phyloP scores from a whole-genome alignment of 1,139 yeast species.

The Candida sojae region DNA sequence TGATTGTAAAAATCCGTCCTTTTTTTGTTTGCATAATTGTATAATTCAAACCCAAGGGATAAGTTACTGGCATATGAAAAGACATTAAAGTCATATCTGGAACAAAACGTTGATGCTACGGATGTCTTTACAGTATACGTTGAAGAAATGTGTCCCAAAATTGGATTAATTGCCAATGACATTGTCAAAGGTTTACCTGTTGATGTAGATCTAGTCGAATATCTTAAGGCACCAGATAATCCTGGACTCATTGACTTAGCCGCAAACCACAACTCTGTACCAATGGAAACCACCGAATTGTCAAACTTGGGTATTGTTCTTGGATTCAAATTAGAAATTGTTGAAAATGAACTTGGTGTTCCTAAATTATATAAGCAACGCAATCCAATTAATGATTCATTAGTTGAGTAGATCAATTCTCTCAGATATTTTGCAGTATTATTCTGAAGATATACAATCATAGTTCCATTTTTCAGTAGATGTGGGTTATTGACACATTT shows the following conservation, averaged over 20 bases:
- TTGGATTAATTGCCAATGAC: constrained; percentile 86
- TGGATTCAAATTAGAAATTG: constrained; percentile 15
- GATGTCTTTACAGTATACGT: constrained; percentile 87
- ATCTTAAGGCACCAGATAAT: constrained; percentile 78
- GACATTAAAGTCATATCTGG: constrained; percentile 85
- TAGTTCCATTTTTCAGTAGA: constrained; percentile 52
- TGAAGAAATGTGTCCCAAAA: constrained; percentile 86
- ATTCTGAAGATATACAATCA: constrained; percentile 74
- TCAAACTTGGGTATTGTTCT: constrained; percentile 40
- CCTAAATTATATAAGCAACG: constrained; percentile 76
- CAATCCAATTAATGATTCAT: constrained; percentile 84
- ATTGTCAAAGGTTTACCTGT: constrained; percentile 89
- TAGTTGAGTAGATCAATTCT: constrained; percentile 84
- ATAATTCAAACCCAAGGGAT: constrained; percentile 83
- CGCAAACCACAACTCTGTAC: constrained; percentile 91
- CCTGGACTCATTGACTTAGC: constrained; percentile 83
- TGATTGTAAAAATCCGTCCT: constrained; percentile 8
- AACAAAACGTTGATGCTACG: constrained; percentile 73
- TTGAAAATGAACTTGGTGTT: constrained; percentile 27
- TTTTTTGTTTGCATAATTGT: constrained; percentile 41
- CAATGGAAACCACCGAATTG: constrained; percentile 62
- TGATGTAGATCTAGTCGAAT: constrained; percentile 82
- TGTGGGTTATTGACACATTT: constrained; percentile 77
- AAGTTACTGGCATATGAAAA: constrained; percentile 89
- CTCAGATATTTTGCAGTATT: constrained; percentile 66